Percentiles rank a stretch among this genome's conserved stretches.
phyloP scores from a whole-genome alignment of 2,329 filamentous ascomycete species.

The Tolypocladium nubicola region DNA sequence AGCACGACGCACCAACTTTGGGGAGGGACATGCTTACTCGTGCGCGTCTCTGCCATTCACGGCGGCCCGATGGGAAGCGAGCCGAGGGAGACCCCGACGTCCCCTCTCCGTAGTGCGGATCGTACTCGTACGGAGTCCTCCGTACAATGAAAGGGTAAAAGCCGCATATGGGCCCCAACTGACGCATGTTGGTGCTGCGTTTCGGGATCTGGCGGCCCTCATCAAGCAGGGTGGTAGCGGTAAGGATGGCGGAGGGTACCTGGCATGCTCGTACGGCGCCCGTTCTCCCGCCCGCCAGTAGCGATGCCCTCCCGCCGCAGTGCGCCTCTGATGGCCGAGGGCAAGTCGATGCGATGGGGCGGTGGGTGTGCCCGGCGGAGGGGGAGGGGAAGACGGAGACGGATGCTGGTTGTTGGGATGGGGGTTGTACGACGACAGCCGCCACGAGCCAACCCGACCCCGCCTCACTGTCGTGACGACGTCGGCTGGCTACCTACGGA shows the following conservation, averaged over 20 bases:
- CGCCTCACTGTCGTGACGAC: background rate
- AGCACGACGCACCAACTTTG: background rate
- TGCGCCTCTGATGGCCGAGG: background rate
- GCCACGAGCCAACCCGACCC: background rate
- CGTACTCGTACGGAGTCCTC: background rate
- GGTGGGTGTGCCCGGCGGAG: background rate
- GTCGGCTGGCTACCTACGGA: background rate
- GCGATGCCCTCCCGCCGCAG: background rate
- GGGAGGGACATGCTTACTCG: background rate
- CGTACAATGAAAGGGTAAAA: no score
- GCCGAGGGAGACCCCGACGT: background rate
- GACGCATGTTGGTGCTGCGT: background rate
- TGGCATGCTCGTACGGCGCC: slow-evolving; percentile 2
- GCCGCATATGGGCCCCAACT: background rate
- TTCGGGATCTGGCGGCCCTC: background rate
- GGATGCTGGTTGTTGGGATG: background rate
- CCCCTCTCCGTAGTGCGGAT: background rate
- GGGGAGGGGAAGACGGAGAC: background rate
- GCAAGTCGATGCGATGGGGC: background rate
- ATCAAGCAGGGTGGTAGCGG: background rate
- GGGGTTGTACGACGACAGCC: background rate
- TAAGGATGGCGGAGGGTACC: slow-evolving; percentile 4
- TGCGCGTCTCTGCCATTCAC: background rate
- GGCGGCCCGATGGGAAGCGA: background rate
- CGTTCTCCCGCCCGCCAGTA: background rate